Percentiles rank a stretch among this genome's conserved stretches.
Evolutionary conservation across 148 eudicot genomes (phyloP).

Genomic region (Mesembryanthemum crystallinum): DNA sequence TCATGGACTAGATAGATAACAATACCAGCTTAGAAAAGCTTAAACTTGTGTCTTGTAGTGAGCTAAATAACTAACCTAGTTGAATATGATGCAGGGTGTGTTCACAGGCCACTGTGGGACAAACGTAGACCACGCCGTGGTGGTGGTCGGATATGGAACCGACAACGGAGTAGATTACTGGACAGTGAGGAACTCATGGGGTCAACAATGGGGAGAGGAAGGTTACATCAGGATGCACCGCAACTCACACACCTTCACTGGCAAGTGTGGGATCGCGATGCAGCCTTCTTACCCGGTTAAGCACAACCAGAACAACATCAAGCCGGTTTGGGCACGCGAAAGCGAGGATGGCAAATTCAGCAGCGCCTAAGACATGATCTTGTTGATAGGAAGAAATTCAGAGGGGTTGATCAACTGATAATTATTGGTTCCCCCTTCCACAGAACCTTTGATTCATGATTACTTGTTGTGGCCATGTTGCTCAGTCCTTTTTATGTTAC

Average conservation of each 20-base stretch:
- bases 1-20: too few species aligned
- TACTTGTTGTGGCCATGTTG: neutral
- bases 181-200: conserved; percentile 98
- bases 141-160: conserved; percentile 77
- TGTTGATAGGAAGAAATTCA: neutral
- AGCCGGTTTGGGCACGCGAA: conserved; percentile 25
- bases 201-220: conserved; percentile 71
- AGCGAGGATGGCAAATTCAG: conserved; percentile 30
- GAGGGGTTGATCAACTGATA: neutral
- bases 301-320: conserved; percentile 26
- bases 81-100: conserved; percentile 48
- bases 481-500: neutral
- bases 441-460: conserved; percentile 3
- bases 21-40: too few species aligned
- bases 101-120: conserved; percentile 74
- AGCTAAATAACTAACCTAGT: too few species aligned
- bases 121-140: conserved; percentile 81
- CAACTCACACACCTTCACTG: conserved; percentile 39
- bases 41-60: too few species aligned
- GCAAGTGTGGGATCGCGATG: conserved; percentile 85
- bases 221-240: conserved; percentile 79
- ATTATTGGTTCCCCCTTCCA: too few species aligned
- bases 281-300: conserved; percentile 84
- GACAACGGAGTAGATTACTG: conserved; percentile 70
- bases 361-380: conserved; percentile 30